A percentile compares a stretch with the other conserved stretches of the same genome.
Conservation (phyloP, 345 rosid species). For the Mercurialis annua region DNA sequence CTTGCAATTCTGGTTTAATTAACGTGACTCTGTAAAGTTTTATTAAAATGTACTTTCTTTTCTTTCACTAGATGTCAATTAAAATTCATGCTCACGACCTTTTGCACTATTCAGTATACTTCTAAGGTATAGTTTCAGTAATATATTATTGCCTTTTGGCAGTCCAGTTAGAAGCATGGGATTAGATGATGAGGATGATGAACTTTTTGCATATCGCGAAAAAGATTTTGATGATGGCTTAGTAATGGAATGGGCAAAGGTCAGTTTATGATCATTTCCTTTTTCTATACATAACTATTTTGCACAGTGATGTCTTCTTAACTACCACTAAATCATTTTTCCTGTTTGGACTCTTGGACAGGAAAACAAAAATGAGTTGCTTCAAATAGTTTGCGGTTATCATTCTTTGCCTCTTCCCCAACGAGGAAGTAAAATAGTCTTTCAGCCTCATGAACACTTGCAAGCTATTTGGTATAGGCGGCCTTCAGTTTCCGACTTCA, state of each 20-base stretch:
- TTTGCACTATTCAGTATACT: background rate
- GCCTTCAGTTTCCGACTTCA: conserved; percentile 57
- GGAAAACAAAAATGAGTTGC: conserved; percentile 78
- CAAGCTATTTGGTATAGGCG: conserved; percentile 75
- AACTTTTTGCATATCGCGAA: conserved; percentile 43
- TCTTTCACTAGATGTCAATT: background rate
- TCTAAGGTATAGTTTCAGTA: conserved; percentile 27
- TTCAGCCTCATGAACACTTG: conserved; percentile 87
- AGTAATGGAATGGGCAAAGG: conserved; percentile 93
- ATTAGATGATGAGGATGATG: conserved; percentile 76
- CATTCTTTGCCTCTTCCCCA: conserved; percentile 65
- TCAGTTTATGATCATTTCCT: conserved; percentile 35
- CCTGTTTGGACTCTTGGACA: conserved; percentile 32
- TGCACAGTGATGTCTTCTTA: conserved; percentile 12
- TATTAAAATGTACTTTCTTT: background rate
- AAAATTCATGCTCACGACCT: background rate
- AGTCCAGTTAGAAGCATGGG: conserved; percentile 80
- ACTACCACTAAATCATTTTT: conserved; percentile 16
- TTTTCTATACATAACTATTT: conserved; percentile 7
- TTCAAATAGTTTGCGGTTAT: conserved; percentile 83
- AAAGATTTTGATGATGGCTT: conserved; percentile 62
- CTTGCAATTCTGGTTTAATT: conserved; percentile 9
- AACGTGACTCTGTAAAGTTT: background rate
- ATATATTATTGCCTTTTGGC: conserved; percentile 59
- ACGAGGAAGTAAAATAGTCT: conserved; percentile 62